Evolutionary conservation across 2,329 filamentous ascomycete genomes (phyloP), one percentile per base, ranked within the genome.

Genomic region (Monosporascus sp.): DNA sequence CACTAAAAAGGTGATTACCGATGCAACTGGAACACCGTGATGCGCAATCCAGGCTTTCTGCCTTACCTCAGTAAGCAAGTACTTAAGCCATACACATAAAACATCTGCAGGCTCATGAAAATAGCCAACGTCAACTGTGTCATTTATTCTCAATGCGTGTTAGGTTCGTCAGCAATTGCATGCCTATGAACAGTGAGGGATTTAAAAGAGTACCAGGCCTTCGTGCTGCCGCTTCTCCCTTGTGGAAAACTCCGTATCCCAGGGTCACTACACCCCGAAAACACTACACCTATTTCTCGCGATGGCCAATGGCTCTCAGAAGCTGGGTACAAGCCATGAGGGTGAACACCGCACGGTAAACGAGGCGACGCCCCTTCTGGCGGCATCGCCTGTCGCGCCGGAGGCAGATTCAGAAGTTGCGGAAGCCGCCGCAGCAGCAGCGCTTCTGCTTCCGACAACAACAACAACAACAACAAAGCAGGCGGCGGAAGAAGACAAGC

Each of bases 401-500:
- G 51, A 55, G 1, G 56, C 58, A 22, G 61, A 55, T 47, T 27
- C 58, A 5, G 53, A 52, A 19, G 51, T 58, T 16, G 60, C 63
- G 43, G 11, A 61, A 61, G 48, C 55, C 57, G 35, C 49, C 44
- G 24, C 55, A 37, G 31, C 45, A 35, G 59, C 55, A 26, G 57
- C 38, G 24, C 56, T 51, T 19, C 52, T 53, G 7, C 57, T 56
- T n/a, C 51, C 47, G 44, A 41, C 50, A 44, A 57, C 52, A 16
- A 47, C 48, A 7, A 17, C 55, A 3, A 40, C 3, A 24, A 8
- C 48, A 24, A 40, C 44, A 16, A 52, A 52, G 41, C 31, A 27
- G 14, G 49, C 22, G 7, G 53, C 20, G 5, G 49, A 53, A 3
- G 68, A 74, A 1, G 71, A 76, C 60, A 78, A 73, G 53, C 77